Base-by-base conservation (phyloP, 2,329 filamentous ascomycete genomes). In the Verticillium nubilum region DNA sequence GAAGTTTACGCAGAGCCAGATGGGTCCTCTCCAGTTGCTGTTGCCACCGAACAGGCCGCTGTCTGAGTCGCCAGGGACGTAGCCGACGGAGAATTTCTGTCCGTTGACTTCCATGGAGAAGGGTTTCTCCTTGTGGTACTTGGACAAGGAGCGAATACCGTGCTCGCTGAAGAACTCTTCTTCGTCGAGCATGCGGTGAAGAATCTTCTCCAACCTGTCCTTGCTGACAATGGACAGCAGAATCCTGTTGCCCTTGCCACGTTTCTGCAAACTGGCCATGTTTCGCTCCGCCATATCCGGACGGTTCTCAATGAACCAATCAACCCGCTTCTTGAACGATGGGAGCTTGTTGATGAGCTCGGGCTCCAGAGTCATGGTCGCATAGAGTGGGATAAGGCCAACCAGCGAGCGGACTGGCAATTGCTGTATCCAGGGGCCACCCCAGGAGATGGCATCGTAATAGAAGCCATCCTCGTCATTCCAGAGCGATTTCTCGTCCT, bases 381-480 rank as follows among this genome's bases (percentile, higher is more conserved):
- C 92, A 70, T 96, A 98, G 12, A 98, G 84, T 1, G 94, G 94
- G 64, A 98, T 98, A 60, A 98, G 79, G 12, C 95, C 94, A 57
- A 98, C 94, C 7, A 98, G 84, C 17, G 94, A 98, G 60, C 92
- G 84, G 57, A 98, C 91, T 1, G 92, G 93, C 69, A 98, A 84
- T 74, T 97, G 93, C 69, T 97, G 91, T 58, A 91, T 91, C 88
- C 89, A 96, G 7, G 93, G 93, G 9, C 92, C 92, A 56, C 94
- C 94, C 86, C 92, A 98, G 1, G 93, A 96, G 64, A 98, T 98
- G 27, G 94, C 94, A 76, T 98, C 94, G 71, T 98, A 98, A 81
- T 98, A 98, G 80, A 98, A 98, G 59, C 91, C 92, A 73, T 98
- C 94, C 63, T 96, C 85, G 28, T 97, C 92, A 69, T 97, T 98